Base-by-base conservation (phyloP, 1,284 basidiomycete species). In the Ganoderma boninense region DNA sequence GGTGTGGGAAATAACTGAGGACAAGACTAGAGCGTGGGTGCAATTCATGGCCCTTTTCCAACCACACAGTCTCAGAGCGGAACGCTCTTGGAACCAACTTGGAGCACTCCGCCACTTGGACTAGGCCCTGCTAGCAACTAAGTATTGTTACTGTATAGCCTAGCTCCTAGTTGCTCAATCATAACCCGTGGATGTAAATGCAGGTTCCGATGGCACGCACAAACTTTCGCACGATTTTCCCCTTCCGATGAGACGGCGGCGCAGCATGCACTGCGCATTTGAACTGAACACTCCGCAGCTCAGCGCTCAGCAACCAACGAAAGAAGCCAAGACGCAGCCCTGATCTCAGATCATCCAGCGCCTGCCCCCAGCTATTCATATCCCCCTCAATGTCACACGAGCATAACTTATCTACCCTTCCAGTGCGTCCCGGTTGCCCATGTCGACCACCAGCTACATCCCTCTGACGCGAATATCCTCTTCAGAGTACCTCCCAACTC, bases 381-480 rank as follows among this genome's bases (percentile, higher is more conserved):
- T 64, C 54, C 54, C 43, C 32, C 49, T 54, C 49, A 54, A 54
- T 23, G 71, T 74, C 73, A 73, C 72, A 69, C 75, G 72, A 73
- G 49, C 65, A n/a, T 63, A 44, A 42, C 57, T 35, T 54, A 54
- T 54, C 49, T 54, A 23, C 59, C 60, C 52, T 56, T 40, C 64
- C 62, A 68, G 66, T 66, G 66, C 57, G 54, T 46, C 62, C 66
- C 26, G 61, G 11, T 54, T 20, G 43, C 69, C 68, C 71, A 76
- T 76, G 77, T 64, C 71, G 23, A 71, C 73, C 65, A 68, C 71
- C 16, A 74, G 73, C 70, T 78, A 78, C 70, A 77, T 77, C 64
- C 75, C 76, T 60, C 74, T 78, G 67, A 70, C 76, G 40, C 74
- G 74, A 59, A 72, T 69, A 56, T 73, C 70, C 26, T 71, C 69